These are phyloP conservation scores for Hanseniaspora jakobsenii DNA, from an alignment of 805 yeast genomes.

Conservation along the genomic window DNA sequence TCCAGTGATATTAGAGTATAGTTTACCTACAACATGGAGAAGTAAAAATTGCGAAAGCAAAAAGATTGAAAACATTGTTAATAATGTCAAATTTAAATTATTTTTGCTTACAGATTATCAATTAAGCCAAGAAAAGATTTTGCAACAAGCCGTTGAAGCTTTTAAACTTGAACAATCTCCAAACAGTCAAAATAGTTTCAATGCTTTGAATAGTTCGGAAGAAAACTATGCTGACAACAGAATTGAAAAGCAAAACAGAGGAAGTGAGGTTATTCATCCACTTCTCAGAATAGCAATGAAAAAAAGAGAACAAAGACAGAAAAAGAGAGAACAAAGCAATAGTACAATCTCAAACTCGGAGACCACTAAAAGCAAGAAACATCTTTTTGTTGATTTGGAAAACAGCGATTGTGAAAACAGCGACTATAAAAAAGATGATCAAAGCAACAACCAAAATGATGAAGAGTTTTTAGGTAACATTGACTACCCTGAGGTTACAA, in stretches of 20 bases:
- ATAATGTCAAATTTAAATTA: constrained; percentile 9
- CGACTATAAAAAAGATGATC: neutral
- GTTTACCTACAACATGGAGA: constrained; percentile 10
- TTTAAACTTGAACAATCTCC: no score
- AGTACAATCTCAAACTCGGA: neutral
- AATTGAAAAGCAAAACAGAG: neutral
- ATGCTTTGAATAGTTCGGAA: no score
- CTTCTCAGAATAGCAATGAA: constrained; percentile 5
- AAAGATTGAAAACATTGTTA: constrained; percentile 4
- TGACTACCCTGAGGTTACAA: no score
- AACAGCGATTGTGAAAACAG: neutral
- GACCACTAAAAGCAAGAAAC: neutral
- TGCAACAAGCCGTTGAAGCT: constrained; percentile 6
- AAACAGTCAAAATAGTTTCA: no score
- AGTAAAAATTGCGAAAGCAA: neutral
- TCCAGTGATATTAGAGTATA: constrained; percentile 13
- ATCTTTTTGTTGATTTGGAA: constrained; percentile 13
- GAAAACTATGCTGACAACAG: no score
- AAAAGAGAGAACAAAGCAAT: neutral
- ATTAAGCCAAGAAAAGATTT: constrained; percentile 5
- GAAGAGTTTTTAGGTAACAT: constrained; percentile 5
- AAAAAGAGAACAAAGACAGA: constrained; percentile 7
- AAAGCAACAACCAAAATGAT: neutral
- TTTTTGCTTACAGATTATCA: constrained; percentile 15
- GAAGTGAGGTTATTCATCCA: constrained; percentile 2